Evolutionary conservation across 73 alveolate species (phyloP).

Genomic region (Tetrahymena malaccensis): DNA sequence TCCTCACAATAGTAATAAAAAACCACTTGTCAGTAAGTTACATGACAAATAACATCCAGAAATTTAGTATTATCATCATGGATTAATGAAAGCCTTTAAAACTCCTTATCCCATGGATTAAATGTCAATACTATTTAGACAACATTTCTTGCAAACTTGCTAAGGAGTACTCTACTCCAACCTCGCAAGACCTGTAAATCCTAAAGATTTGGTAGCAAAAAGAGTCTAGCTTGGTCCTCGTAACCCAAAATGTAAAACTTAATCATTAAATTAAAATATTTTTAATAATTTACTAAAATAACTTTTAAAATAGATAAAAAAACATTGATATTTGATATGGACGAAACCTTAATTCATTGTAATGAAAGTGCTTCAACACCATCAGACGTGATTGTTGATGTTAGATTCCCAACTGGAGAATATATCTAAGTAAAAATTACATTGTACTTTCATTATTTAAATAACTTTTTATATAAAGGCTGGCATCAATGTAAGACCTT

Average conservation of each 20-base stretch:
- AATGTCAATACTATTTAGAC: neutral
- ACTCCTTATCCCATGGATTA: neutral
- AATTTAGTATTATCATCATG: neutral
- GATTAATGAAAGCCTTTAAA: neutral
- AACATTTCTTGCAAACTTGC: neutral
- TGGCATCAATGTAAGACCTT: conserved; percentile 36
- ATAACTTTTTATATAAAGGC: neutral
- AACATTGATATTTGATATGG: conserved; percentile 77
- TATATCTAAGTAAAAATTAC: conserved; percentile 29
- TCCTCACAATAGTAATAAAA: neutral
- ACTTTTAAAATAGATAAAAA: conserved; percentile 21
- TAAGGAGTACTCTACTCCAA: neutral
- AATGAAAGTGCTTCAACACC: conserved; percentile 53
- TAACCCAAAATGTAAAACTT: neutral
- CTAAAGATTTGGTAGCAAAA: neutral
- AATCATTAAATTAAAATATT: no score
- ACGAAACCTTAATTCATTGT: conserved; percentile 90
- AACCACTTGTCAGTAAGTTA: neutral
- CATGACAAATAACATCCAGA: neutral
- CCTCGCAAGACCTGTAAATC: neutral
- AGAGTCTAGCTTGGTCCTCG: neutral
- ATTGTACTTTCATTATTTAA: no score
- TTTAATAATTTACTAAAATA: no score
- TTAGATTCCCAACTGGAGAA: conserved; percentile 73
- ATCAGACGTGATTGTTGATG: conserved; percentile 56